Conservation (phyloP, 768 basidiomycete species). For the Tylopilus balloui region DNA sequence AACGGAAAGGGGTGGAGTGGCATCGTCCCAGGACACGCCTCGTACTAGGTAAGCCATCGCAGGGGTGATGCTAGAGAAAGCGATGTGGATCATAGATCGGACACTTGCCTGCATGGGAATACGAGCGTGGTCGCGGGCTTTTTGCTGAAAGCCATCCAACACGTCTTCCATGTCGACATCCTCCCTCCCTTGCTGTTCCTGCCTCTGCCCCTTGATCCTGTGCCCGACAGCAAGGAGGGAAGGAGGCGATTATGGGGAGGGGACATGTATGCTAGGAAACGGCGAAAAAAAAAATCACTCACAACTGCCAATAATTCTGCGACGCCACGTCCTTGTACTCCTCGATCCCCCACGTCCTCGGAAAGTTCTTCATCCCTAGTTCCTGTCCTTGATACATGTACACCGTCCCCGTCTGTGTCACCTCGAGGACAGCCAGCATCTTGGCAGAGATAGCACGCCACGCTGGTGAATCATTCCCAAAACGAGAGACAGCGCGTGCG, state of each 20-base stretch:
- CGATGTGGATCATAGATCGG: too few species aligned
- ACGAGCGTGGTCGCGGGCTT: constrained; percentile 68
- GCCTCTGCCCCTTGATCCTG: constrained; percentile 40
- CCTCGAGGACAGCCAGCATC: constrained; percentile 57
- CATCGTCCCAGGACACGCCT: background rate
- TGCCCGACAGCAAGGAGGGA: background rate
- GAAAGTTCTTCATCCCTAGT: constrained; percentile 62
- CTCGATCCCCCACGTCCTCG: constrained; percentile 58
- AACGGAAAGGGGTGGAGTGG: background rate
- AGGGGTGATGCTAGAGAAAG: background rate
- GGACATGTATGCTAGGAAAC: background rate
- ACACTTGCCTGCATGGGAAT: constrained; percentile 59
- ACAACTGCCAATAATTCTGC: constrained; percentile 56
- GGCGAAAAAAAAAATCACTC: constrained; percentile 12
- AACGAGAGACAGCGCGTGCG: constrained; percentile 58
- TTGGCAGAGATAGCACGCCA: constrained; percentile 61
- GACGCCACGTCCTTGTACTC: constrained; percentile 70
- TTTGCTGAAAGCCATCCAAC: constrained; percentile 50
- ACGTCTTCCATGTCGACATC: constrained; percentile 61
- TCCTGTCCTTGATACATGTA: constrained; percentile 78
- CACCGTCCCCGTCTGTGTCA: constrained; percentile 59
- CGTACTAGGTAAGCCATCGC: background rate
- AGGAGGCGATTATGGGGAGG: background rate
- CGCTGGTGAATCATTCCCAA: constrained; percentile 53
- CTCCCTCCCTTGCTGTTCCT: constrained; percentile 26